phyloP scores from a whole-genome alignment of 352 stramenopile species.

The Globisporangium ultimum region DNA sequence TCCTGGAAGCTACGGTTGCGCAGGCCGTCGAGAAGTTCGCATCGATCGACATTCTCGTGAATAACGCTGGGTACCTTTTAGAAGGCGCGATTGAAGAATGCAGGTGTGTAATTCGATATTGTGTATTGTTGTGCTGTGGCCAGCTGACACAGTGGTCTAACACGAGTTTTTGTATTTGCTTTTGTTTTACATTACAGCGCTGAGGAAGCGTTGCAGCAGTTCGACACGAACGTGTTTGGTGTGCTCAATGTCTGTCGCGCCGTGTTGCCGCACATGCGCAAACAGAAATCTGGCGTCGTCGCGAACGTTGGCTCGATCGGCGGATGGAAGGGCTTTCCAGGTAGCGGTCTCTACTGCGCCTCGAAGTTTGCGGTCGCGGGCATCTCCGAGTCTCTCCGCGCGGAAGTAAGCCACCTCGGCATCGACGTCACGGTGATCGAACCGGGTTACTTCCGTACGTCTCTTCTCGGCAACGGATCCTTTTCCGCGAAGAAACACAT shows the following conservation, averaged over 20 bases:
- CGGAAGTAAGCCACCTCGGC: conserved; percentile 27
- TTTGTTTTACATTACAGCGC: background rate
- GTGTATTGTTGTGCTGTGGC: too few species aligned
- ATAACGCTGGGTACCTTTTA: conserved; percentile 43
- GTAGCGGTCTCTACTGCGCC: conserved; percentile 31
- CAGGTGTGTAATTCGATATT: too few species aligned
- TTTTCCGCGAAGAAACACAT: conserved; percentile 23
- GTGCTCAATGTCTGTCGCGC: conserved; percentile 25
- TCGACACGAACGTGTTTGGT: conserved; percentile 47
- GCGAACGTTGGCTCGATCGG: conserved; percentile 32
- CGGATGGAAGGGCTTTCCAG: conserved; percentile 25
- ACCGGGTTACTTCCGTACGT: conserved; percentile 34
- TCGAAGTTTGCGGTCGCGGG: conserved; percentile 37
- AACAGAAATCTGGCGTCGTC: conserved; percentile 24
- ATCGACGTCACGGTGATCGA: conserved; percentile 37
- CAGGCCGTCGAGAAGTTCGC: conserved; percentile 13
- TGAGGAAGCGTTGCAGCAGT: conserved; percentile 27
- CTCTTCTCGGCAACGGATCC: conserved; percentile 20
- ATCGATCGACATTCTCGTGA: conserved; percentile 39
- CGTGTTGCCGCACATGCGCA: conserved; percentile 33
- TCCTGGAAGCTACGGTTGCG: conserved; percentile 20
- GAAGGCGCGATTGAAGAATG: conserved; percentile 36
- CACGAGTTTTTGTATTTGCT: too few species aligned
- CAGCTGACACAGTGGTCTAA: too few species aligned
- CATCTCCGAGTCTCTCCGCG: conserved; percentile 24